Conservation (phyloP, 2,329 filamentous ascomycete genomes). For the Penicillium sp. region DNA sequence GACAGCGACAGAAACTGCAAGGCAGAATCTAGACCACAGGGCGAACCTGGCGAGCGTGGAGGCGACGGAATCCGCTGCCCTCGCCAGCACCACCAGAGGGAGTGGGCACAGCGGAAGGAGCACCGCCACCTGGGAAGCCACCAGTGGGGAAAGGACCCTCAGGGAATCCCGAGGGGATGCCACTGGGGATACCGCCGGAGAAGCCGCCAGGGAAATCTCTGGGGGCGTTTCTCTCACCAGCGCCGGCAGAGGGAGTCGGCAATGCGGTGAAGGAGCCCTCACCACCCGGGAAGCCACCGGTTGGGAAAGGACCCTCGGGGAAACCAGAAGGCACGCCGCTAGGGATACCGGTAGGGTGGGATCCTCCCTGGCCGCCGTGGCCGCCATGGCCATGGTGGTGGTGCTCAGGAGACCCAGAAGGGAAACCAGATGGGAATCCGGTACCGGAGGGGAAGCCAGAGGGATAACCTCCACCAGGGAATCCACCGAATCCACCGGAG, state of each 20-base stretch:
- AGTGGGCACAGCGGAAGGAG: not conserved
- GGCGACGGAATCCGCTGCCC: conserved; percentile 17
- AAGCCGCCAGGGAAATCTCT: not conserved
- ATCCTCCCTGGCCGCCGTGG: not conserved
- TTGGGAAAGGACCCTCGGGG: conserved; percentile 6
- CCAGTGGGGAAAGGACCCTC: not conserved
- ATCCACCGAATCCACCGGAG: conserved; percentile 2
- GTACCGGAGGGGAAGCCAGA: conserved; percentile 2
- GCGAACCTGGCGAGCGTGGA: conserved; percentile 30
- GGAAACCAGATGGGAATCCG: not conserved
- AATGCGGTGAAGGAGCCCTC: not conserved
- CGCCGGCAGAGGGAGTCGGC: not conserved
- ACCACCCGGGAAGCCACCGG: not conserved
- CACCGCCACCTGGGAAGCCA: not conserved
- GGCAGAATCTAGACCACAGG: conserved; percentile 19
- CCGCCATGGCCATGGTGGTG: not conserved
- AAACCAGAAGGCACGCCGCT: conserved; percentile 3
- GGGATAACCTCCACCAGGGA: conserved; percentile 2
- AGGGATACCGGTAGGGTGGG: conserved; percentile 9
- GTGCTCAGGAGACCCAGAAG: not conserved
- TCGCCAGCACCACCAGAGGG: conserved; percentile 9
- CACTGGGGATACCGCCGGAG: conserved; percentile 1
- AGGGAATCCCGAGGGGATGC: conserved; percentile 8
- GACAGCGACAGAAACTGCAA: conserved; percentile 5
- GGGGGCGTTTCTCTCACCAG: not conserved